Evolutionary conservation across 805 yeast species (phyloP).

Genomic region (Saturnispora quitensis): DNA sequence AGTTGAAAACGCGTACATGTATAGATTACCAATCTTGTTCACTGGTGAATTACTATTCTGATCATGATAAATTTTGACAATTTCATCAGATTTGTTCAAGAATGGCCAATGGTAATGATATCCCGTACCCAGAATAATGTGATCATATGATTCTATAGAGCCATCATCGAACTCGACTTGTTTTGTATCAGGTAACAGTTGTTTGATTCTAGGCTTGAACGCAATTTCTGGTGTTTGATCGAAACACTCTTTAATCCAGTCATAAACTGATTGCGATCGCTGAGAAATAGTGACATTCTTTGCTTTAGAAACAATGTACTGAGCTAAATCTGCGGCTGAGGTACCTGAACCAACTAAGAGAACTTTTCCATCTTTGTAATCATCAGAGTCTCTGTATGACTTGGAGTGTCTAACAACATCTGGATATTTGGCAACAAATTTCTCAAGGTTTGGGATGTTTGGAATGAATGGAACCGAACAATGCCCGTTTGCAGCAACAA

Average conservation of each 20-base stretch:
- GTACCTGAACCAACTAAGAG: conserved; percentile 36
- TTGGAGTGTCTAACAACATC: conserved; percentile 46
- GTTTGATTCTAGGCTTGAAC: conserved; percentile 17
- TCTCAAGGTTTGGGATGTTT: conserved; percentile 23
- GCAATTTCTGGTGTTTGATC: conserved; percentile 9
- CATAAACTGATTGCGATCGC: conserved; percentile 19
- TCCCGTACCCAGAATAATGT: conserved; percentile 42
- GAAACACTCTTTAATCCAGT: conserved; percentile 13
- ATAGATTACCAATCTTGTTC: conserved; percentile 19
- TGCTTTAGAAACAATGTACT: conserved; percentile 23
- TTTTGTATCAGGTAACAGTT: conserved; percentile 10
- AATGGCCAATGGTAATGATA: conserved; percentile 41
- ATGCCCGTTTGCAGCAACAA: conserved; percentile 56
- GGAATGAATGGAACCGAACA: conserved; percentile 50
- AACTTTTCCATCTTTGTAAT: conserved; percentile 33
- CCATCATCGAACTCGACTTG: conserved; percentile 28
- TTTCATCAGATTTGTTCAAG: conserved; percentile 10
- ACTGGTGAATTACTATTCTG: conserved; percentile 5
- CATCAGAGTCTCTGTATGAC: conserved; percentile 37
- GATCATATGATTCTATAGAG: conserved; percentile 27
- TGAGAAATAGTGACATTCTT: conserved; percentile 14
- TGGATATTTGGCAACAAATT: conserved; percentile 30
- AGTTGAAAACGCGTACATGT: conserved; percentile 30
- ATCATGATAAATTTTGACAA: conserved; percentile 10
- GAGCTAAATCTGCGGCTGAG: conserved; percentile 36